Percentiles rank a stretch among this genome's conserved stretches.
Evolutionary conservation across 495 filamentous ascomycete genomes (phyloP).

Genomic region (Penicillium crystallinum): DNA sequence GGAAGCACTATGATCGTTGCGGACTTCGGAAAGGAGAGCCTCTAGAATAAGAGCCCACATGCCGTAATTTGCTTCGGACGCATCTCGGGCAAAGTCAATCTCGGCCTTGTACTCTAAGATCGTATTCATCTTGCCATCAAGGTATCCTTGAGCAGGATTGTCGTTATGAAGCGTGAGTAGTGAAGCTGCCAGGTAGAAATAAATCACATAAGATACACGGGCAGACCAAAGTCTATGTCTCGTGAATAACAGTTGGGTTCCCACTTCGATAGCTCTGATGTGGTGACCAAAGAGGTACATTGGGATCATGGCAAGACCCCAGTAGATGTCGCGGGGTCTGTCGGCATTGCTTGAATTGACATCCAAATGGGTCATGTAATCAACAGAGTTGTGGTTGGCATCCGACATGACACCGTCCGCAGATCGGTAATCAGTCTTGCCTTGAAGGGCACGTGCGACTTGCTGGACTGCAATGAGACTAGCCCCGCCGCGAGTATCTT

Average conservation of each 20-base stretch:
- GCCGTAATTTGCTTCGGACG: slow-evolving; percentile 74
- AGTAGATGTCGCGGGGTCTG: slow-evolving; percentile 65
- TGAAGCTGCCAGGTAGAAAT: slow-evolving; percentile 67
- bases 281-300: slow-evolving; percentile 75
- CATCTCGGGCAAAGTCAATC: slow-evolving; percentile 61
- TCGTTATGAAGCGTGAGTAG: slow-evolving; percentile 59
- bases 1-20: slow-evolving; percentile 54
- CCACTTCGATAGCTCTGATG: slow-evolving; percentile 61
- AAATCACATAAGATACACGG: slow-evolving; percentile 56
- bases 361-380: slow-evolving; percentile 57
- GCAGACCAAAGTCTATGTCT: slow-evolving; percentile 65
- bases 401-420: slow-evolving; percentile 64
- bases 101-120: slow-evolving; percentile 54
- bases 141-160: slow-evolving; percentile 43
- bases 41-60: slow-evolving; percentile 71
- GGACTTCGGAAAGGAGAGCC: slow-evolving; percentile 65
- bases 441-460: slow-evolving; percentile 72
- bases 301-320: slow-evolving; percentile 63
- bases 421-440: slow-evolving; percentile 62
- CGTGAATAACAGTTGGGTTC: slow-evolving; percentile 53
- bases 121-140: slow-evolving; percentile 50
- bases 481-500: slow-evolving; percentile 74
- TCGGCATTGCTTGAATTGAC: slow-evolving; percentile 48
- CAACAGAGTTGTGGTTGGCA: slow-evolving; percentile 55
- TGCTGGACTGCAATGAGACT: slow-evolving; percentile 65